Base-by-base conservation (phyloP, 768 basidiomycete genomes). In the Harrya chromipes region DNA sequence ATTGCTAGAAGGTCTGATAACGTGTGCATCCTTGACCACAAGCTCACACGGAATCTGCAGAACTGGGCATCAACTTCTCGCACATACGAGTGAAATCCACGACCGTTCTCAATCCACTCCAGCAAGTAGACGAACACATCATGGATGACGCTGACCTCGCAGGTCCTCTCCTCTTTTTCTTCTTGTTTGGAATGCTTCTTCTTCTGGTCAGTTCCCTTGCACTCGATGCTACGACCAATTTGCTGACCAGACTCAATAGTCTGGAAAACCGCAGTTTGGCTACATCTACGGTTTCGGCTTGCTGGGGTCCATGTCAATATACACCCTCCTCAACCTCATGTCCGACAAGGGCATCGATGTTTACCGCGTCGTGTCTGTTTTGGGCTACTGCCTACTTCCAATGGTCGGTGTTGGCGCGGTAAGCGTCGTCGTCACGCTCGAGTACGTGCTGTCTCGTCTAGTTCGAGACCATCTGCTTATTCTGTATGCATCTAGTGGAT, bases 141-240 rank as follows among this genome's bases (percentile, higher is more conserved):
- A 99, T 99, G 97, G 97, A 99, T 69, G 97, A 99, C 60, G 94
- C 95, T 19, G 97, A 99, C 71, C 78, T 99, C 26, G 94, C 95
- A 9, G 97, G 97, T 0, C 97, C 97, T 9, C 81, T 97, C 40
- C 81, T 97, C 6, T 97, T 97, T 72, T 87, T 87, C 64, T 91
- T 98, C 67, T 90, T 90, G 60, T 98, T 98, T 67, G 97, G 87
- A 12, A 86, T 89, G 36, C 92, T 89, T 62, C 79, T 99, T 2
- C 81, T 99, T 43, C 81, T 98, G 54, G 97, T 97, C 49, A 62
- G 93, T 82, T 14, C 41, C 29, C 26, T 43, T 23, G 20, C 26
- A 12, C 19, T 29, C 14, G 14, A 42, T 14, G 11, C 29, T 6
- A 26, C 16, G 33, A 44, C n/a, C 23, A 10, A 7, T 19, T 29